Evolutionary conservation across 2,329 filamentous ascomycete species (phyloP), one percentile per base, ranked within the genome.

Genomic region (Pseudofabraea citricarpa): DNA sequence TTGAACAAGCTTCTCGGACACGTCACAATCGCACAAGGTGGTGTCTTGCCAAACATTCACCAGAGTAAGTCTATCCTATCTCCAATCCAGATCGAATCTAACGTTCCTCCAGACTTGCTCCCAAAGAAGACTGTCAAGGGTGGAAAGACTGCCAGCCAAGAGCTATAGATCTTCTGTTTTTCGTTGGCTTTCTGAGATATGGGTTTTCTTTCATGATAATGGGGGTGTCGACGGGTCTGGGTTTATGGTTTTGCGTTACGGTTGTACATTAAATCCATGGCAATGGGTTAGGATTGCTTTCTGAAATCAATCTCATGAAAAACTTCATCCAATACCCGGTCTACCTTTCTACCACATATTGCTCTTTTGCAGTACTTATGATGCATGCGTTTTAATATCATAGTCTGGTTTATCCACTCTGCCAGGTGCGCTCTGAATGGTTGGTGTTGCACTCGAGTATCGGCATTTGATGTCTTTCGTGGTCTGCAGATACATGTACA

Each of bases 121-220:
- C 93, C 93, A 66, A 97, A 98, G 90, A 97, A 97, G 88, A 95
- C 93, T 46, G 79, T 83, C 69, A 96, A 97, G 87, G 77, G 79
- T 68, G 87, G 87, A 74, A 95, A 95, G 84, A 85, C 82, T 68
- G 77, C 82, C 61, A 95, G 89, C 76, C 90, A 95, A 75, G 90
- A 96, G 79, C 79, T 97, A 75, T 97, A 89, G 79, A 64, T 61
- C 62, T 61, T 61, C 62, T 61, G 61, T 70, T 74, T 72, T 70
- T 68, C 70, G 74, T 69, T 74, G 64, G 67, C 71, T 81, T 73
- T 74, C 71, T 71, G 13, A 31, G 74, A 62, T 58, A 58, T 43
- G 71, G 57, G 55, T 77, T 74, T 75, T 71, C 70, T 73, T 74
- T 64, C 53, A 67, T 69, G 81, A 89, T 84, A 82, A 85, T 85